A percentile compares a stretch with the other conserved stretches of the same genome.
Evolutionary conservation across 1,284 basidiomycete species (phyloP).

Genomic region (Phylloporus gajari): DNA sequence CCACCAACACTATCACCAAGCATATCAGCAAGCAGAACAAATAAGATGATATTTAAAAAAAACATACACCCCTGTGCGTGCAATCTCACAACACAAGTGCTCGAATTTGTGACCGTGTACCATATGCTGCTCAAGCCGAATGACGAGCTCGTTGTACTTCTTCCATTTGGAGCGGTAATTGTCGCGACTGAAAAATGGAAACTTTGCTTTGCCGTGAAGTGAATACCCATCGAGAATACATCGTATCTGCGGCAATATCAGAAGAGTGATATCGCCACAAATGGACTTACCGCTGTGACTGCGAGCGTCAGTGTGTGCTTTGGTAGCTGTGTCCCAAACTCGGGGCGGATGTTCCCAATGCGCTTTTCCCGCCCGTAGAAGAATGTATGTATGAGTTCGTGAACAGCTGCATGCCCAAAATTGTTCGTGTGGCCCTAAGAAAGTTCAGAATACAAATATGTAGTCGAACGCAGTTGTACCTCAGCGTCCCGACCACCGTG

Average conservation of each 20-base stretch:
- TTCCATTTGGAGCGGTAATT: conserved; percentile 3
- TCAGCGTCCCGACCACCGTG: background rate
- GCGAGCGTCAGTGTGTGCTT: background rate
- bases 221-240: background rate
- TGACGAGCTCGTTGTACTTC: background rate
- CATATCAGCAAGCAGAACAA: no score
- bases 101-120: background rate
- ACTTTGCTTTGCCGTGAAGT: background rate
- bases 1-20: no score
- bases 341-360: background rate
- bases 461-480: background rate
- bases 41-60: no score
- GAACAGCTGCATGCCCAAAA: background rate
- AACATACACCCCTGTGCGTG: no score
- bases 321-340: background rate
- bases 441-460: background rate
- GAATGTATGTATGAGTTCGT: background rate
- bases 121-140: background rate
- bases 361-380: background rate
- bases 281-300: background rate
- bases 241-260: background rate
- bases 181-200: no score
- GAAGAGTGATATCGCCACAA: background rate
- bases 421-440: background rate
- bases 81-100: background rate